These are phyloP conservation scores for Pleurotus tuoliensis DNA, from an alignment of 768 basidiomycete species.

Conservation along the genomic window DNA sequence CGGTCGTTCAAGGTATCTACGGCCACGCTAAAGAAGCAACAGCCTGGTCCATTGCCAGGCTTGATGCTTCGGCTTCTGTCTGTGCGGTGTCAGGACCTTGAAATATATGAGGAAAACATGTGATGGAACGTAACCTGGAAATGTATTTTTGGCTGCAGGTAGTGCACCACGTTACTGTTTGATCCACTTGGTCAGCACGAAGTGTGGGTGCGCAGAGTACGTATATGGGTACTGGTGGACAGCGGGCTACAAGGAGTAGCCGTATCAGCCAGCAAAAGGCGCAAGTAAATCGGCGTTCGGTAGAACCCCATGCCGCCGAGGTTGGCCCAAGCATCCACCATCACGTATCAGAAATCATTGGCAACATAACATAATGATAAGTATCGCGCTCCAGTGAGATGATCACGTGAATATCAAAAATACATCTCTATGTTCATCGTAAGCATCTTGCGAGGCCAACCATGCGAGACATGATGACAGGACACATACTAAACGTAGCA, in stretches of 20 bases:
- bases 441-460: not conserved
- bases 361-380: constrained; percentile 1
- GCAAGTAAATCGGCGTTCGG: constrained; percentile 7
- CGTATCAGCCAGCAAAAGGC: constrained; percentile 1
- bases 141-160: too few relatives aligned
- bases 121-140: not conserved
- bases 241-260: not conserved
- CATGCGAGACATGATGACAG: not conserved
- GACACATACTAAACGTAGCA: not conserved
- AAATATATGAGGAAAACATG: constrained; percentile 3
- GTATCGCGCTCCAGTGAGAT: not conserved
- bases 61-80: constrained; percentile 3
- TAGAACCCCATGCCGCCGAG: not conserved
- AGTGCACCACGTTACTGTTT: not conserved
- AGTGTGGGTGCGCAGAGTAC: constrained; percentile 1
- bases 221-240: not conserved
- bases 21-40: constrained; percentile 6
- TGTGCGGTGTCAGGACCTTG: not conserved
- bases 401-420: not conserved
- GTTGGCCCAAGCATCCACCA: constrained; percentile 3
- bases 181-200: not conserved
- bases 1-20: not conserved
- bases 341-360: not conserved
- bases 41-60: not conserved
- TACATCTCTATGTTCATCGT: not conserved